These are phyloP conservation scores for Fonsecaea monophora DNA, from an alignment of 2,329 filamentous ascomycete genomes.

Conservation along the genomic window DNA sequence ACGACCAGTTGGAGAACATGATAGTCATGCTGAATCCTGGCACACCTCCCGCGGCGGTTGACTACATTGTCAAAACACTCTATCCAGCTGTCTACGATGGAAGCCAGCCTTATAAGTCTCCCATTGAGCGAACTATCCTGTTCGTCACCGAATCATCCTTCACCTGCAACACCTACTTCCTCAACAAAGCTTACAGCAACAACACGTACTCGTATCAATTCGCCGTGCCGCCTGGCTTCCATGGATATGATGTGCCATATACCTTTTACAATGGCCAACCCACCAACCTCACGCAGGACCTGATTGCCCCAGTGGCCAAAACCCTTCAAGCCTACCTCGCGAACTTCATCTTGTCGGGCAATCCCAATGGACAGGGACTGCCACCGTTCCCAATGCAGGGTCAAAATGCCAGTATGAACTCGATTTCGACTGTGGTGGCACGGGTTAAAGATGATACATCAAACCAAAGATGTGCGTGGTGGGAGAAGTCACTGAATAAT, in stretches of 20 bases:
- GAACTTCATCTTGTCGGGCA: slow-evolving; percentile 47
- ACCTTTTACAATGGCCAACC: slow-evolving; percentile 57
- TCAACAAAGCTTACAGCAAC: slow-evolving; percentile 58
- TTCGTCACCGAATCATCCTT: slow-evolving; percentile 55
- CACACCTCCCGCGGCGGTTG: slow-evolving; percentile 42
- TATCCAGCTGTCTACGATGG: slow-evolving; percentile 62
- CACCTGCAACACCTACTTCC: slow-evolving; percentile 61
- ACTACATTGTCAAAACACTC: slow-evolving; percentile 56
- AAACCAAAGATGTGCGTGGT: slow-evolving; percentile 47
- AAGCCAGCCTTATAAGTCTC: slow-evolving; percentile 54
- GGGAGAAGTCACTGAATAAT: slow-evolving; percentile 57
- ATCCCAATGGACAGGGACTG: slow-evolving; percentile 46
- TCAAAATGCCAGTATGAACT: slow-evolving; percentile 51
- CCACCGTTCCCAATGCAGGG: slow-evolving; percentile 58
- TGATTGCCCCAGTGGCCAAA: slow-evolving; percentile 44
- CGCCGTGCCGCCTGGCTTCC: slow-evolving; percentile 59
- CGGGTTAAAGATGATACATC: slow-evolving; percentile 54
- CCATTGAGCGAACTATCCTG: slow-evolving; percentile 52
- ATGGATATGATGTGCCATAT: slow-evolving; percentile 60
- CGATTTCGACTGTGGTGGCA: slow-evolving; percentile 52
- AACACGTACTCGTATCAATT: slow-evolving; percentile 62
- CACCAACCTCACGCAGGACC: slow-evolving; percentile 46
- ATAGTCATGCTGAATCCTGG: slow-evolving; percentile 41
- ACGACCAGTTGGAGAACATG: slow-evolving; percentile 36
- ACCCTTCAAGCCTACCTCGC: slow-evolving; percentile 50